Base-by-base conservation (phyloP, 1,139 yeast genomes). In the Hansenula lynferdii region DNA sequence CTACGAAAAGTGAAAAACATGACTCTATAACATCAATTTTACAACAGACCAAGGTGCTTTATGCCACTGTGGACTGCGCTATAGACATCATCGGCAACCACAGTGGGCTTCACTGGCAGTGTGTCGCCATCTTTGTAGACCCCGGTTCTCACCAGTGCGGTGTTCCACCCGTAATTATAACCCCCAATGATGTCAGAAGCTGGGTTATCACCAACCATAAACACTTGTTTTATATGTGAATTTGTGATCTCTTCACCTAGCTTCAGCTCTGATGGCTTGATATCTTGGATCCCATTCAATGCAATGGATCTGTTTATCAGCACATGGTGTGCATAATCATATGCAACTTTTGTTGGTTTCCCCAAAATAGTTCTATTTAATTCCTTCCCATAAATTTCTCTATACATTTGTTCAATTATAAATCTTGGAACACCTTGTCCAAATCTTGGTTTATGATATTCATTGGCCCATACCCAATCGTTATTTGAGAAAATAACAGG, bases 171-270 rank as follows among this genome's bases (percentile, higher is more conserved):
- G 56, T 80, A 79, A 42, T 69, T 69, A 53, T 84, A 82, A 2
- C 96, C 98, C 0, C 98, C 98, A 45, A 72, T 71, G 36, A 92
- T 92, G 57, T 92, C 98, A 37, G 90, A 79, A 21, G 82, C 92
- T 3, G 97, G 97, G 59, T 92, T 92, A 61, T 92, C 98, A 20
- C 98, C 98, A 23, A 92, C 85, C 98, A 92, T 92, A 63, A 72
- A 90, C 3, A 92, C 83, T 28, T 71, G 64, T 21, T 66, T 51
- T 39, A 45, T 37, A 28, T 36, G 56, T 11, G 41, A 41, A 19
- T 42, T 44, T 27, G 24, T 34, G 9, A 45, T 44, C 31, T 35
- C 49, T 30, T 41, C 38, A 16, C 53, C 60, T 32, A 48, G 41
- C 25, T 40, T 38, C 20, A 44, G 39, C 6, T 35, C 38, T 16